These are phyloP conservation scores for Yamadazyma sp. DNA, from an alignment of 1,139 yeast species.

Conservation along the genomic window DNA sequence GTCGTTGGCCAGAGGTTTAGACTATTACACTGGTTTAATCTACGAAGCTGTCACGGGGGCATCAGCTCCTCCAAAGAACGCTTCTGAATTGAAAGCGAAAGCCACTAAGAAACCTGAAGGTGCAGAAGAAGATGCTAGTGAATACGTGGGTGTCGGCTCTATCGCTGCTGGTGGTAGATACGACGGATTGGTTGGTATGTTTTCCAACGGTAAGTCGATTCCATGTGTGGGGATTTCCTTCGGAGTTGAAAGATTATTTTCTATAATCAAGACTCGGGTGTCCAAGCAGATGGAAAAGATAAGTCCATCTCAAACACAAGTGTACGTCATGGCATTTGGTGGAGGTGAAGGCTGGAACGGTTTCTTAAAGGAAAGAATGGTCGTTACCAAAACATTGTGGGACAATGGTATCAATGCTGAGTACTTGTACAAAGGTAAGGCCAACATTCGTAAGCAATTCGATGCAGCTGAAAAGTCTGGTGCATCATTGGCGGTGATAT, in stretches of 20 bases:
- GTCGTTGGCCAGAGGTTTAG: conserved; percentile 95
- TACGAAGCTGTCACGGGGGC: conserved; percentile 95
- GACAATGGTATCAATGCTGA: conserved; percentile 85
- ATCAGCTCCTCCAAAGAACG: conserved; percentile 89
- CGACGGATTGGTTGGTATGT: conserved; percentile 95
- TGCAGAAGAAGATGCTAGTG: conserved; percentile 86
- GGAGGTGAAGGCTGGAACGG: conserved; percentile 97
- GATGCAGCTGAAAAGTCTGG: conserved; percentile 97
- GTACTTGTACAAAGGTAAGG: conserved; percentile 86
- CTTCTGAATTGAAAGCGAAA: conserved; percentile 61
- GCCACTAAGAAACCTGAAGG: conserved; percentile 70
- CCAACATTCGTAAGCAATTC: conserved; percentile 92
- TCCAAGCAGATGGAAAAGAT: conserved; percentile 53
- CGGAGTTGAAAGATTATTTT: conserved; percentile 93
- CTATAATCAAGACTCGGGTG: conserved; percentile 78
- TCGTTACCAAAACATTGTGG: conserved; percentile 81
- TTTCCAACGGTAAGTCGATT: conserved; percentile 86
- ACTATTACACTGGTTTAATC: conserved; percentile 94
- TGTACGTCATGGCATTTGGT: conserved; percentile 95
- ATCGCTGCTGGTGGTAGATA: conserved; percentile 99
- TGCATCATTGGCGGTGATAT: conserved; percentile 83
- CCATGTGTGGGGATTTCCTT: conserved; percentile 98
- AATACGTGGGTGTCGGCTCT: conserved; percentile 96
- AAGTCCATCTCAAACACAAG: conserved; percentile 87
- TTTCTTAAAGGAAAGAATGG: conserved; percentile 87